A percentile compares a stretch with the other conserved stretches of the same genome.
Evolutionary conservation across 495 filamentous ascomycete species (phyloP).

Genomic region (Bacidia rubella): DNA sequence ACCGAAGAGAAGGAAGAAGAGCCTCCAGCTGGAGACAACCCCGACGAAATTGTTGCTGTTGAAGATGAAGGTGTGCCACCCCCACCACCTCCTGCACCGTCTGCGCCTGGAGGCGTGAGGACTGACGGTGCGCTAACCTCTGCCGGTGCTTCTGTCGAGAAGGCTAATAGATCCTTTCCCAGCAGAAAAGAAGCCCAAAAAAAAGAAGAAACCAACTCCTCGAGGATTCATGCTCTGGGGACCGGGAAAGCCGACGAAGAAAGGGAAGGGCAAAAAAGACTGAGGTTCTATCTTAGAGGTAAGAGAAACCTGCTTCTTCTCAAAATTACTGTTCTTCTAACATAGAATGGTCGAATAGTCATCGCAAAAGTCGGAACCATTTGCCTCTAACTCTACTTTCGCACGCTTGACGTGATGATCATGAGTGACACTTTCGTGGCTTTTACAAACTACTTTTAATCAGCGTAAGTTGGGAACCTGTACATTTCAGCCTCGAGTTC

Average conservation of each 20-base stretch:
- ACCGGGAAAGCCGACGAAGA: conserved; percentile 9
- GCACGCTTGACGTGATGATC: background rate
- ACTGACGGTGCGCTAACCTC: conserved; percentile 8
- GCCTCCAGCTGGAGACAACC: conserved; percentile 23
- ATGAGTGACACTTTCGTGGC: background rate
- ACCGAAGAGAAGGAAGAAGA: conserved; percentile 40
- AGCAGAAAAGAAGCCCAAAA: conserved; percentile 12
- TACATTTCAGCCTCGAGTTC: background rate
- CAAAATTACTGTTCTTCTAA: too few relatives aligned
- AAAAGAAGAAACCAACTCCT: conserved; percentile 3
- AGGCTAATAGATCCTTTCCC: background rate
- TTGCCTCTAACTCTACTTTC: background rate
- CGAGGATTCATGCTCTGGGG: conserved; percentile 13
- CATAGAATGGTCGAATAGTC: background rate
- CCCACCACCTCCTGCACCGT: conserved; percentile 18
- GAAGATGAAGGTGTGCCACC: conserved; percentile 15
- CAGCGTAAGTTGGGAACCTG: background rate
- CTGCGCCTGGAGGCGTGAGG: conserved; percentile 2
- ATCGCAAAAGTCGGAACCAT: too few relatives aligned
- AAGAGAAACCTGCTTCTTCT: too few relatives aligned
- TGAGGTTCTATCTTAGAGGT: background rate
- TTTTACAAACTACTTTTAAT: background rate
- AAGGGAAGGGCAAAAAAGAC: background rate
- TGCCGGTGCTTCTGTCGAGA: background rate
- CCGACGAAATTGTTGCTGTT: conserved; percentile 16